phyloP scores from a whole-genome alignment of 257 asterid genomes.

The Solanum pinnatisectum region DNA sequence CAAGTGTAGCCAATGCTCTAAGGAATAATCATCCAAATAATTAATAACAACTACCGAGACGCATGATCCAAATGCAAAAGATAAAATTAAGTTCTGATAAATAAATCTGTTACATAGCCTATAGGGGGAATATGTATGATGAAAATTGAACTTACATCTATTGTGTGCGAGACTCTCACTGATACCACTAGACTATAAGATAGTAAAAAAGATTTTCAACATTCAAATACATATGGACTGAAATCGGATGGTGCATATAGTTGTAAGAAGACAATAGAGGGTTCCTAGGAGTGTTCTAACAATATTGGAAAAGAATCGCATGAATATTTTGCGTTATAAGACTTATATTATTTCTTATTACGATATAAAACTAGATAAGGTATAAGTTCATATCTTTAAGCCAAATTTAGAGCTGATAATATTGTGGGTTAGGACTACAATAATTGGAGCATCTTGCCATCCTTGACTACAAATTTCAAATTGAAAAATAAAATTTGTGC shows the following conservation, averaged over 20 bases:
- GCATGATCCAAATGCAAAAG: not conserved
- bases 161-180: not conserved
- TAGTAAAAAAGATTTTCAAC: not conserved
- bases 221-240: not conserved
- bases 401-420: not conserved
- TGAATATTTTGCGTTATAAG: not conserved
- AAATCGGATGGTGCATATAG: not conserved
- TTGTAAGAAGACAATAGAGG: not conserved
- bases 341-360: not conserved
- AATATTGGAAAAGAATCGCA: not conserved
- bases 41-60: not conserved
- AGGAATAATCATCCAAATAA: not conserved
- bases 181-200: not conserved
- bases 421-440: not conserved
- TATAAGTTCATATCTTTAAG: not conserved
- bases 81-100: not conserved
- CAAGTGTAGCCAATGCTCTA: not conserved
- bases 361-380: not conserved
- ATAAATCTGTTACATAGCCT: not conserved
- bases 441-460: not conserved
- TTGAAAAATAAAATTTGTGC: not conserved
- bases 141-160: not conserved
- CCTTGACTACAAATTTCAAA: not conserved
- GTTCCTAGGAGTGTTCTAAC: not conserved
- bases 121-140: not conserved